A percentile compares a stretch with the other conserved stretches of the same genome.
Evolutionary conservation across 176 grass and related monocot species (phyloP).

Genomic region (Secale cereale): DNA sequence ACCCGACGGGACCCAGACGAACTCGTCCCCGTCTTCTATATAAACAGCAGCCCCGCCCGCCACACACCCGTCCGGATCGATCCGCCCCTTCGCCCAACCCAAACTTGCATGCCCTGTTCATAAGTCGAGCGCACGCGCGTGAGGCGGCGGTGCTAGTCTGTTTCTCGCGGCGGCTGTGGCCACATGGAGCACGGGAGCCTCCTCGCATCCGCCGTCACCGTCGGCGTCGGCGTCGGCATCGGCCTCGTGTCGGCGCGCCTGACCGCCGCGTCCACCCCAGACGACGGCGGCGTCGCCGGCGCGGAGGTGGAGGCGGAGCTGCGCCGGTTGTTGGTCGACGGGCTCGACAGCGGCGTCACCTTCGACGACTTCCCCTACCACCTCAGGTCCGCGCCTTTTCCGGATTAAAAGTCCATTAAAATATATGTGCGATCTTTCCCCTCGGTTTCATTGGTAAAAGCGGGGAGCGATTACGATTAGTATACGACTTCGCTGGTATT

Average conservation of each 20-base stretch:
- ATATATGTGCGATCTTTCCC: neutral
- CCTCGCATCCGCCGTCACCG: slow-evolving; percentile 10
- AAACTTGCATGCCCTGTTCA: slow-evolving; percentile 16
- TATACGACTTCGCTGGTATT: neutral
- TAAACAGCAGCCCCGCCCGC: neutral
- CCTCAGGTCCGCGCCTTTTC: slow-evolving; percentile 36
- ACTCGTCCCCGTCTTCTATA: neutral
- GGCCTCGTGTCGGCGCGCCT: slow-evolving; percentile 27
- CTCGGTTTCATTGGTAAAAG: neutral
- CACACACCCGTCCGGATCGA: neutral
- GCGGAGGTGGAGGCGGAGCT: slow-evolving; percentile 47
- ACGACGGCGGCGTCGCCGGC: neutral
- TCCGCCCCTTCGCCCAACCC: neutral
- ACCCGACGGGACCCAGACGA: neutral
- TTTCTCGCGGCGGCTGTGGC: neutral
- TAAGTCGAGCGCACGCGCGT: neutral
- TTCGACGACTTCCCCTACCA: slow-evolving; percentile 81
- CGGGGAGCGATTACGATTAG: neutral
- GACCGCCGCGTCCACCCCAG: neutral
- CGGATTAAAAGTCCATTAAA: neutral
- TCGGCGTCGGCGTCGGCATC: slow-evolving; percentile 33
- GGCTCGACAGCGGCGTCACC: slow-evolving; percentile 42
- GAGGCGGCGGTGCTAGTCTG: neutral
- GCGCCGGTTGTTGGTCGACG: slow-evolving; percentile 45
- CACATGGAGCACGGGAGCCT: slow-evolving; percentile 28